Conservation (phyloP, 306 rosid genomes). For the Cicer chorassanicum region DNA sequence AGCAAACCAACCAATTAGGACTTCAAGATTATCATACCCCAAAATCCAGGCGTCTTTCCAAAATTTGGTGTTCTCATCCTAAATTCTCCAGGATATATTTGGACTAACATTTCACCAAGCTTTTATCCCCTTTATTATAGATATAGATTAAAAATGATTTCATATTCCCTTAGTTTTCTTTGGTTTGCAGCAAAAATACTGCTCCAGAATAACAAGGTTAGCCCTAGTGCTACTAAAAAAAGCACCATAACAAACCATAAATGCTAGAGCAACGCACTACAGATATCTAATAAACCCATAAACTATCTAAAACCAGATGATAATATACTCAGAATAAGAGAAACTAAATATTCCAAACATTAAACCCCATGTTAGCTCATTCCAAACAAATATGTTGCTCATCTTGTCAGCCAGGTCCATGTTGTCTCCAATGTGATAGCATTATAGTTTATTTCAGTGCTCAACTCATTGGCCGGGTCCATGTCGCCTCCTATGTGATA, state of each 20-base stretch:
- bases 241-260: constrained; percentile 21
- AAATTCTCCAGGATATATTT: too few relatives aligned
- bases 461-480: neutral
- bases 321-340: neutral
- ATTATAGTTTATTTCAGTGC: neutral
- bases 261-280: neutral
- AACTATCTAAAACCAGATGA: constrained; percentile 6
- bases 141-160: neutral
- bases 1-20: too few relatives aligned
- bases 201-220: neutral
- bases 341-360: neutral
- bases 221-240: constrained; percentile 20
- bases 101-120: too few relatives aligned
- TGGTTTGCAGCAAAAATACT: constrained; percentile 12
- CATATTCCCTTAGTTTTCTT: neutral
- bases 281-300: constrained; percentile 27
- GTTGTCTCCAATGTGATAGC: neutral
- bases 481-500: neutral
- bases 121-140: too few relatives aligned
- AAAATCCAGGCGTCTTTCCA: too few relatives aligned
- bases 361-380: constrained; percentile 35
- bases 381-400: neutral
- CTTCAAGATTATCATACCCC: too few relatives aligned
- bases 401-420: neutral
- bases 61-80: too few relatives aligned